Base-by-base conservation (phyloP, 208 protist genomes). In the Acanthamoeba lenticulata region DNA sequence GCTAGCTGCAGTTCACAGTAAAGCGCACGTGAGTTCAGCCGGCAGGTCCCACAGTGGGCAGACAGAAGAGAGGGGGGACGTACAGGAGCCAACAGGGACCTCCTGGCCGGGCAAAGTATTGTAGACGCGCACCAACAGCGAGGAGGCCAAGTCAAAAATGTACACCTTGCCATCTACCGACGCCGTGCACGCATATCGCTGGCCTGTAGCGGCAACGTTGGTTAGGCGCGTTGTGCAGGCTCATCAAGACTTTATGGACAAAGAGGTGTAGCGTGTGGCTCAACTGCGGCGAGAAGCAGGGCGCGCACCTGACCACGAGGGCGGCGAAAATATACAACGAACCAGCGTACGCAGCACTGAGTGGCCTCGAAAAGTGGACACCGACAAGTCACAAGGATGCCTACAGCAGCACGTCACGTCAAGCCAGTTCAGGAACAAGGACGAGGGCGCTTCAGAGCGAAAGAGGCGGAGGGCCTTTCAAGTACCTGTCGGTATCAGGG, bases 111-210 rank as follows among this genome's bases (percentile, higher is more conserved):
- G 24, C 36, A 19, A 36, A 29, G 65, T 1, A 19, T 44, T 27
- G 36, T 77, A 77, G 15, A 77, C 67, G 36, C 67, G 67, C 19
- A 77, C 67, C 19, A 77, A 19, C 38, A 57, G 29, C 34, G 21
- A 29, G 77, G 45, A 60, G 42, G n/a, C 1, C 29, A 38, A 1
- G 38, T 91, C 85, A 29, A 72, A 45, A 32, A 91, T 91, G 38
- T 52, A 91, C 49, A 91, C 85, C 9, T 44, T 49, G 9, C 85
- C 85, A 38, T 74, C 60, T 21, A 52, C 49, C 34, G 38, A 55
- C 13, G 38, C 85, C n/a, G 85, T 91, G 44, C 42, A 91, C 29
- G 42, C 40, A 69, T 91, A 91, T 1, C 85, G 85, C 52, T 91
- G 52, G 49, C 52, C 85, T 91, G n/a, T n/a, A n/a, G n/a, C n/a